Evolutionary conservation across 495 filamentous ascomycete species (phyloP), one percentile per base, ranked within the genome.

Genomic region (Aspergillus avenaceus): DNA sequence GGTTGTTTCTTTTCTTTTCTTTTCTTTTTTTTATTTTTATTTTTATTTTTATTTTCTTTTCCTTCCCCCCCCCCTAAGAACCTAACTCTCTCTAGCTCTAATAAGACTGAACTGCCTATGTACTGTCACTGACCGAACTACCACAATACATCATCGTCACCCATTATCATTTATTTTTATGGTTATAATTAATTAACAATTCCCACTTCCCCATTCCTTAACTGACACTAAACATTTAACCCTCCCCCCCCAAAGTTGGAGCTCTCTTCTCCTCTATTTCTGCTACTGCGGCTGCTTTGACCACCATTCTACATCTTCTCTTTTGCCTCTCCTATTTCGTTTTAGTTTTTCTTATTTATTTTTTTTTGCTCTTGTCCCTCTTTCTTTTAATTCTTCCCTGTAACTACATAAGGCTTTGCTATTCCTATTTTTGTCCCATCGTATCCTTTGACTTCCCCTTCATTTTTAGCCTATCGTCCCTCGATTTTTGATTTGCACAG

Each of bases 101-200:
- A 5, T 36, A 36, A 14, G 3, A 14, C 21, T 38, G n/a, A 38
- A 6, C 21, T 21, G 3, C 12, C 29, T 32, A 1, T 38, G 34
- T 38, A 38, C 16, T 16, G 34, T 38, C 16, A 19, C 14, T 21
- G 34, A 19, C 14, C 16, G 3, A n/a, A 38, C 34, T 21, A 6
- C 34, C 11, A 38, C 54, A 63, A 11, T 53, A 46, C 41, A 27
- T 44, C 41, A 5, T 16, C 25, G 13, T 43, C 25, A 9, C n/a
- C 24, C 41, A 18, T 26, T 44, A 27, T 19, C 26, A 27, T 9
- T 52, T 47, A 47, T 37, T 53, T 51, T 41, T 44, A 26, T 50
- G 46, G 25, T 51, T 42, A 53, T 46, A 22, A 45, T 32, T 45
- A 21, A 21, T 18, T 12, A 16, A 25, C 16, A 28, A 43, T 43